Base-by-base conservation (phyloP, 179 eudicot genomes). In the Gypsophila paniculata region DNA sequence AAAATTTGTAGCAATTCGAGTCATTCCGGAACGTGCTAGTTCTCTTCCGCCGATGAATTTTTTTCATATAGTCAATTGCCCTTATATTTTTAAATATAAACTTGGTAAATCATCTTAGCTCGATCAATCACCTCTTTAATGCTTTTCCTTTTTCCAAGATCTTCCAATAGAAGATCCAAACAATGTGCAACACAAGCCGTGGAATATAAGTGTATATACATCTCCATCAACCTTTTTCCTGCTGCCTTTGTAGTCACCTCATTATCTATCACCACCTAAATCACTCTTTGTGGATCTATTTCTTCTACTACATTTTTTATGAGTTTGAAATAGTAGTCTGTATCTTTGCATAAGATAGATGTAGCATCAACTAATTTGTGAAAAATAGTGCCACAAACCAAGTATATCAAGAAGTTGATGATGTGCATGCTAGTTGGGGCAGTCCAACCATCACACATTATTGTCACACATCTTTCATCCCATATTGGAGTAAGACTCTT, bases 371-470 rank as follows among this genome's bases (percentile, higher is more conserved):
- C 5, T 8, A 46, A 68, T 68, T 68, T 25, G 18, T 68, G 61
- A 17, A 68, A 68, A 1, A 68, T 29, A 0, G 25, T 68, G 6
- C 71, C 46, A 32, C 21, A 18, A 49, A 13, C 6, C 1, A 49
- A 72, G 22, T 72, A 72, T 0, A 72, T 2, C 36, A 72, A 22
- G 11, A 23, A 72, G 9, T 72, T 72, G 0, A 72, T 61, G 4
- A 72, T 61, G 6, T 25, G 15, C 23, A 73, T 34, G 6, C 14
- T 63, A 1, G 65, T 57, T 36, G 73, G 64, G 2, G 52, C 38
- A 21, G 64, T 57, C 53, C 73, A 57, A 22, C 64, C 73, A 38
- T 70, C 73, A 21, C 52, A 70, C 73, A 36, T 70, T 70, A 57
- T 70, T 10, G 73, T 36, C 2, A 57, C 73, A 36, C 73, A 53